Evolutionary conservation across 305 asterid genomes (phyloP).

Genomic region (Nicotiana rustica): DNA sequence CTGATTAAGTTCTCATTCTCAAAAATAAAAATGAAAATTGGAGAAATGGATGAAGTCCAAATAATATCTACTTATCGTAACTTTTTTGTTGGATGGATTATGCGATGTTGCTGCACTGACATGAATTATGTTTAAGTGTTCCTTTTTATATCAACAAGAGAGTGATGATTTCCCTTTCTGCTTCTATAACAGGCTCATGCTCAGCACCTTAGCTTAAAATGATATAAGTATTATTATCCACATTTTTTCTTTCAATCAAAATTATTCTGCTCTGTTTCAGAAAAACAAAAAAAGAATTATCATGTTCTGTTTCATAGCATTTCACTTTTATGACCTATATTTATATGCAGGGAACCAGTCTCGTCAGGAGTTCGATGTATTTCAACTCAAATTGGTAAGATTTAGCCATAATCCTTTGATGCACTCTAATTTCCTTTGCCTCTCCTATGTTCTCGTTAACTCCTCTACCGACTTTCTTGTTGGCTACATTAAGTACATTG

Average conservation of each 20-base stretch:
- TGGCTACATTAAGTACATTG: conserved; percentile 36
- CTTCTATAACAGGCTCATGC: not conserved
- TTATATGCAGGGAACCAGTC: conserved; percentile 68
- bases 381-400: conserved; percentile 90
- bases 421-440: not conserved
- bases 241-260: not conserved
- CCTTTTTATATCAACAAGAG: conserved; percentile 10
- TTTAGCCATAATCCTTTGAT: conserved; percentile 27
- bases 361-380: conserved; percentile 71
- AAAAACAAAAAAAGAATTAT: not conserved
- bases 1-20: not conserved
- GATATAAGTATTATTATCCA: not conserved
- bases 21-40: not conserved
- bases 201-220: not conserved
- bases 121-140: not conserved
- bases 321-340: conserved; percentile 32
- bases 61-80: not conserved
- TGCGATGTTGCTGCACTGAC: not conserved
- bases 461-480: conserved; percentile 30
- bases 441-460: not conserved
- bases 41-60: not conserved
- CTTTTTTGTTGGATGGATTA: not conserved
- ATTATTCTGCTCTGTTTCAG: not conserved
- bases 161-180: not conserved
- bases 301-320: not conserved